These are phyloP conservation scores for Colletotrichum sojae DNA, from an alignment of 2,329 filamentous ascomycete species.

Conservation along the genomic window DNA sequence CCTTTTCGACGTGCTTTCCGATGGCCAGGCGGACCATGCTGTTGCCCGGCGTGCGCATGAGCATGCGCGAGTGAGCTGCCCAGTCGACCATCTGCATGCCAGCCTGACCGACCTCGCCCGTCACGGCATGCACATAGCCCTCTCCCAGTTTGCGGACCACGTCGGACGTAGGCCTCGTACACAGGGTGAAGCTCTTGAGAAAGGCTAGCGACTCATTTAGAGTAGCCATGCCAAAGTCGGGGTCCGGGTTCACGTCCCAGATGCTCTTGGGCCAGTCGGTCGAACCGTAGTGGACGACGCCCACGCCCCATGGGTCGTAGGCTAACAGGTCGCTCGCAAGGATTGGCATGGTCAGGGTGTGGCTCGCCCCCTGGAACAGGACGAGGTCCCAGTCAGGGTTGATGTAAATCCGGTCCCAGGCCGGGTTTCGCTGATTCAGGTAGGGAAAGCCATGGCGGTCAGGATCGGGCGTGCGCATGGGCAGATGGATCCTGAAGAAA, in stretches of 20 bases:
- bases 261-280: slow-evolving; percentile 37
- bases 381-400: slow-evolving; percentile 44
- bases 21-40: slow-evolving; percentile 29
- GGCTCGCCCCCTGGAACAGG: slow-evolving; percentile 33
- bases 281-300: slow-evolving; percentile 40
- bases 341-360: slow-evolving; percentile 33
- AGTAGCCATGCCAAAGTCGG: slow-evolving; percentile 37
- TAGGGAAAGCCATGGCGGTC: slow-evolving; percentile 29
- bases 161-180: slow-evolving; percentile 31
- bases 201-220: slow-evolving; percentile 32
- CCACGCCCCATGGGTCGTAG: slow-evolving; percentile 36
- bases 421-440: slow-evolving; percentile 40
- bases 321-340: slow-evolving; percentile 42
- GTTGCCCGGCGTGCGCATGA: slow-evolving; percentile 21
- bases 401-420: slow-evolving; percentile 39
- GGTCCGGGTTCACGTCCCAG: slow-evolving; percentile 33
- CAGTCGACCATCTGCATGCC: slow-evolving; percentile 30
- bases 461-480: slow-evolving; percentile 28
- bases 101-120: slow-evolving; percentile 28
- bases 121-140: slow-evolving; percentile 32
- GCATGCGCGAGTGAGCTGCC: slow-evolving; percentile 21
- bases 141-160: slow-evolving; percentile 25
- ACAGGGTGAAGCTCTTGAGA: slow-evolving; percentile 32
- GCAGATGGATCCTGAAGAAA: slow-evolving; percentile 44
- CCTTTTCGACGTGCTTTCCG: slow-evolving; percentile 16